These are phyloP conservation scores for Populus davidiana DNA, from an alignment of 345 rosid species.

Conservation along the genomic window DNA sequence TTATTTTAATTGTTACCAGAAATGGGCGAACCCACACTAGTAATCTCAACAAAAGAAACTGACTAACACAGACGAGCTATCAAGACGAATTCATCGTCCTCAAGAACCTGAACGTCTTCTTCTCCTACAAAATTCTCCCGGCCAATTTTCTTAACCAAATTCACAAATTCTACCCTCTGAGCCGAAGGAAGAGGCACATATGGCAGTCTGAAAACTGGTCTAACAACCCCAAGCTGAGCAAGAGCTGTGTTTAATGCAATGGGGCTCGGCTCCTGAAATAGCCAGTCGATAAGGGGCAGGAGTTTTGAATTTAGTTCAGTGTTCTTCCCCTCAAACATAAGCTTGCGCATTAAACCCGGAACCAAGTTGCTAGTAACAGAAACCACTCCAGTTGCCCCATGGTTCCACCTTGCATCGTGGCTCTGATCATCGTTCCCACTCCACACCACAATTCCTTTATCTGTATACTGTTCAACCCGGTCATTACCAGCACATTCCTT, in stretches of 20 bases:
- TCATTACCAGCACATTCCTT: constrained; percentile 78
- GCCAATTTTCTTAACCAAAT: constrained; percentile 63
- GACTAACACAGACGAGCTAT: constrained; percentile 54
- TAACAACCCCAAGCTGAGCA: constrained; percentile 78
- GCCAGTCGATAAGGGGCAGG: constrained; percentile 73
- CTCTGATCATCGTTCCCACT: constrained; percentile 84
- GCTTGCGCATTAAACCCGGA: constrained; percentile 60
- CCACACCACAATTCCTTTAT: constrained; percentile 72
- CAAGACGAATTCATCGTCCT: constrained; percentile 67
- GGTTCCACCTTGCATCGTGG: constrained; percentile 77
- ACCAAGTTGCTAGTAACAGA: constrained; percentile 75
- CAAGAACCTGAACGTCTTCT: constrained; percentile 65
- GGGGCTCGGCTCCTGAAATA: constrained; percentile 74
- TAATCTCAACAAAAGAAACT: background rate
- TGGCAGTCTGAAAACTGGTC: constrained; percentile 80
- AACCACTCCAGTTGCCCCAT: constrained; percentile 70
- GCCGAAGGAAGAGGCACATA: constrained; percentile 64
- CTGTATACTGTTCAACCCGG: constrained; percentile 57
- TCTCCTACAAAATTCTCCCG: constrained; percentile 76
- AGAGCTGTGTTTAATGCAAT: constrained; percentile 85
- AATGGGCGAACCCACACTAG: background rate
- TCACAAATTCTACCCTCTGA: constrained; percentile 66
- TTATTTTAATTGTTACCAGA: background rate
- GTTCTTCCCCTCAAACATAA: constrained; percentile 67
- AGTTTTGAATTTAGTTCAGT: constrained; percentile 55